Percentiles rank a stretch among this genome's conserved stretches.
These are phyloP conservation scores for Pseudogymnoascus sp. DNA, from an alignment of 2,329 filamentous ascomycete species.

Conservation along the genomic window DNA sequence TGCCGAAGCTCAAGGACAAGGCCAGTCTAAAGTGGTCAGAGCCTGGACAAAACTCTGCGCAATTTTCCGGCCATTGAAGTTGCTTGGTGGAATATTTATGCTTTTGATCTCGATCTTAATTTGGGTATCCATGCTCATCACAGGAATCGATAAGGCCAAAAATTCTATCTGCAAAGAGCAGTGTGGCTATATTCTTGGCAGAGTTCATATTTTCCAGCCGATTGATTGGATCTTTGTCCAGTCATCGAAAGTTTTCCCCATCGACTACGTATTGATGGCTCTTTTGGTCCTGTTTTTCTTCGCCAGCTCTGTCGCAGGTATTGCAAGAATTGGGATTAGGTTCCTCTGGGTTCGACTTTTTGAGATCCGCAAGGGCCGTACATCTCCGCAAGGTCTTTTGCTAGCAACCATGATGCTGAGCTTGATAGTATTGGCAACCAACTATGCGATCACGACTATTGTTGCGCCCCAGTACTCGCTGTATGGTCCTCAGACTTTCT, in stretches of 20 bases:
- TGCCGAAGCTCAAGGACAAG: conserved; percentile 71
- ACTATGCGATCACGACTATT: conserved; percentile 87
- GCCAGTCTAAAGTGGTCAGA: conserved; percentile 65
- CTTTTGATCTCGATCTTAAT: conserved; percentile 67
- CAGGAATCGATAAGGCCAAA: conserved; percentile 89
- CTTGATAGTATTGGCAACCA: conserved; percentile 81
- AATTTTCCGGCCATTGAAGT: conserved; percentile 79
- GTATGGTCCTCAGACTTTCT: conserved; percentile 92
- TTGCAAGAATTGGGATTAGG: conserved; percentile 82
- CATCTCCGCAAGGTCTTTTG: conserved; percentile 83
- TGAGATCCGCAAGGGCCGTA: conserved; percentile 81
- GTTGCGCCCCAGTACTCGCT: conserved; percentile 94
- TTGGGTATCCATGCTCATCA: conserved; percentile 91
- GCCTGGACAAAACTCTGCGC: conserved; percentile 75
- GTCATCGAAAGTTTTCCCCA: conserved; percentile 75
- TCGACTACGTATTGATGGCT: conserved; percentile 87
- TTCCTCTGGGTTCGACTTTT: conserved; percentile 96
- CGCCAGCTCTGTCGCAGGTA: conserved; percentile 75
- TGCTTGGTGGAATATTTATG: conserved; percentile 74
- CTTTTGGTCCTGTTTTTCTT: conserved; percentile 83
- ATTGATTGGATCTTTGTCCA: conserved; percentile 84
- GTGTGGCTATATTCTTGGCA: conserved; percentile 84
- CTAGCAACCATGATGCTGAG: conserved; percentile 87
- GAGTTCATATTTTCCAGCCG: conserved; percentile 89
- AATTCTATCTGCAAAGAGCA: conserved; percentile 87